Percentiles rank a stretch among this genome's conserved stretches.
These are phyloP conservation scores for Pichia sp. DNA, from an alignment of 1,139 yeast genomes.

Conservation along the genomic window DNA sequence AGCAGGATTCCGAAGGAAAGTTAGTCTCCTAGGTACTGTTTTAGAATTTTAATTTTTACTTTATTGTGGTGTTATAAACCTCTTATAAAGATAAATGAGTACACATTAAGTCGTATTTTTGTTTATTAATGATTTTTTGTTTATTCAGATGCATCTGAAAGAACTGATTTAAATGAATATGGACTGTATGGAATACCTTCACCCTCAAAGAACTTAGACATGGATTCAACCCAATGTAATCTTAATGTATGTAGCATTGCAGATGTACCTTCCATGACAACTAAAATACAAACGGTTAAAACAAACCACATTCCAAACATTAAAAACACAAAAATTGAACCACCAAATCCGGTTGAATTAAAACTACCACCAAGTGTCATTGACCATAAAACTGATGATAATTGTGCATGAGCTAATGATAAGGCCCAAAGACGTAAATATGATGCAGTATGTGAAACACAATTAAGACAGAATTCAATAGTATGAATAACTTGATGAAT, in stretches of 20 bases:
- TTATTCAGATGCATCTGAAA: constrained; percentile 3
- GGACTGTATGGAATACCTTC: constrained; percentile 71
- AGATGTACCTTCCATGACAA: constrained; percentile 80
- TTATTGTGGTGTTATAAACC: background rate
- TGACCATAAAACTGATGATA: constrained; percentile 68
- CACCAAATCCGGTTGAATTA: constrained; percentile 40
- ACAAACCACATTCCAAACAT: constrained; percentile 77
- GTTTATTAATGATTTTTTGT: background rate
- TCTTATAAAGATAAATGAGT: background rate
- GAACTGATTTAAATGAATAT: constrained; percentile 40
- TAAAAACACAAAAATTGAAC: constrained; percentile 47
- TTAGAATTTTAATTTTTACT: too few species aligned
- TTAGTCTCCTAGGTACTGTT: too few species aligned
- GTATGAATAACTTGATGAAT: constrained; percentile 78
- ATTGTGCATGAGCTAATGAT: constrained; percentile 72
- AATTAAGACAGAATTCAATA: constrained; percentile 70
- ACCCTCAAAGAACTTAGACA: constrained; percentile 82
- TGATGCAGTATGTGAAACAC: constrained; percentile 77
- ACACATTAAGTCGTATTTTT: background rate
- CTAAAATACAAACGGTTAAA: constrained; percentile 65
- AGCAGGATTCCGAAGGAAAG: too few species aligned
- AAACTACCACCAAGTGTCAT: constrained; percentile 62
- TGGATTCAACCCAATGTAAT: constrained; percentile 83
- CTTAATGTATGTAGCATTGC: constrained; percentile 83
- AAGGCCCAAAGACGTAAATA: constrained; percentile 75